These are phyloP conservation scores for Iris pallida DNA, from an alignment of 116 monocot genomes.

Conservation along the genomic window DNA sequence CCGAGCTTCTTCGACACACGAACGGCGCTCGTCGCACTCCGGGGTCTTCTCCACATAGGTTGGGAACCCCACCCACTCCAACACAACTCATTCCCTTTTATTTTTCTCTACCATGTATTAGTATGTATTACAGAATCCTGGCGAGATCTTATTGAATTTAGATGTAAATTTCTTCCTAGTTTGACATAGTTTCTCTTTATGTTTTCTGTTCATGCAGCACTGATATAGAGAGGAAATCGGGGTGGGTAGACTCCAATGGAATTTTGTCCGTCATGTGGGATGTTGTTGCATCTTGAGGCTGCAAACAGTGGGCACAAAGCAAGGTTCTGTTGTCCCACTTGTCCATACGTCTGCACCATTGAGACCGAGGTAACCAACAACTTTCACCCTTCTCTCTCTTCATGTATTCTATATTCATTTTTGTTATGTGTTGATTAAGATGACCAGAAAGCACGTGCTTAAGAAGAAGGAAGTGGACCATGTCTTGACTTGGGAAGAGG, in stretches of 20 bases:
- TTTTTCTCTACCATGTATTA: no score
- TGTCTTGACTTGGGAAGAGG: not conserved
- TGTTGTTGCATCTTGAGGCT: slow-evolving; percentile 53
- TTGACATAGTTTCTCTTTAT: no score
- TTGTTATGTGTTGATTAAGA: slow-evolving; percentile 19
- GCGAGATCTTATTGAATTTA: no score
- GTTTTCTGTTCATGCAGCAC: no score
- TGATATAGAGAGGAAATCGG: not conserved
- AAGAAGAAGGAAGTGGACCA: not conserved
- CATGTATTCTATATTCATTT: slow-evolving; percentile 1
- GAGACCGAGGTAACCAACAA: slow-evolving; percentile 34
- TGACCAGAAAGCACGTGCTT: slow-evolving; percentile 27
- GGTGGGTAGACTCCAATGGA: slow-evolving; percentile 26
- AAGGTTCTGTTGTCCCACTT: slow-evolving; percentile 53
- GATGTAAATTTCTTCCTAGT: no score
- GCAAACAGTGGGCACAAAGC: slow-evolving; percentile 19
- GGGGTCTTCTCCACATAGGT: no score
- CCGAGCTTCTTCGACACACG: no score
- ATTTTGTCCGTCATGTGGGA: slow-evolving; percentile 62
- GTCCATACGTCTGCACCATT: slow-evolving; percentile 58
- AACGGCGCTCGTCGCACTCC: no score
- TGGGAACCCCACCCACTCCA: no score
- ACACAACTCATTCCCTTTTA: no score
- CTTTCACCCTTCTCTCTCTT: not conserved
- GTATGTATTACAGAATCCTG: no score